Evolutionary conservation across 768 basidiomycete genomes (phyloP), one percentile per base, ranked within the genome.

Genomic region (Hysterangium stoloniferum): DNA sequence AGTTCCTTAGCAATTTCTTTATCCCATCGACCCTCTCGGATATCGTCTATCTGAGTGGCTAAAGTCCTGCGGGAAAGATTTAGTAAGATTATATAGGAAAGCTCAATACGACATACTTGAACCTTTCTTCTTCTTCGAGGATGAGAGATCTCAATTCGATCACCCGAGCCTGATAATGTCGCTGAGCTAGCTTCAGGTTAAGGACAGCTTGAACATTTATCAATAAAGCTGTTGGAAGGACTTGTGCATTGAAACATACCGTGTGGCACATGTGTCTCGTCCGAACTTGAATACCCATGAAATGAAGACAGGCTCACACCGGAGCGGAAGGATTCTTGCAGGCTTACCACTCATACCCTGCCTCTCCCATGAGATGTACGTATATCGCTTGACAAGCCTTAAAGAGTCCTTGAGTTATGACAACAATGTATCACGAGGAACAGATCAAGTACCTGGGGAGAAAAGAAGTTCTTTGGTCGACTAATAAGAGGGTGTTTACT

Each of bases 351-450:
- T 86, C 80, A 15, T 86, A 65, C 0, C 71, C 76, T 12, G 86
- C 77, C 36, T 84, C 79, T 54, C 72, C 72, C 78, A 92, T 79
- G 45, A 94, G 69, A 58, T 71, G 66, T 47, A 75, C 64, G 62
- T 92, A 90, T 61, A 80, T 75, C 40, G 68, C 63, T 52, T 78
- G 76, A 58, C 89, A 91, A 33, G 78, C 77, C 86, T 88, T 61
- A 36, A 61, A 40, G 46, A 52, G 49, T 57, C 29, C 31, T 48
- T 42, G 31, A 28, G 34, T 31, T 42, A 13, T 25, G 28, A 11
- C 29, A 52, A 45, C 59, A 52, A 59, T 55, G 52, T 54, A 52
- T 53, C 54, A 55, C 53, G 8, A 53, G 43, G 49, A 52, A 43
- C 24, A 41, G 31, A 57, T 13, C 38, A 27, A 34, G 9, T 17